Conservation (phyloP, 1,284 basidiomycete genomes). For the Puccinia novopanici region DNA sequence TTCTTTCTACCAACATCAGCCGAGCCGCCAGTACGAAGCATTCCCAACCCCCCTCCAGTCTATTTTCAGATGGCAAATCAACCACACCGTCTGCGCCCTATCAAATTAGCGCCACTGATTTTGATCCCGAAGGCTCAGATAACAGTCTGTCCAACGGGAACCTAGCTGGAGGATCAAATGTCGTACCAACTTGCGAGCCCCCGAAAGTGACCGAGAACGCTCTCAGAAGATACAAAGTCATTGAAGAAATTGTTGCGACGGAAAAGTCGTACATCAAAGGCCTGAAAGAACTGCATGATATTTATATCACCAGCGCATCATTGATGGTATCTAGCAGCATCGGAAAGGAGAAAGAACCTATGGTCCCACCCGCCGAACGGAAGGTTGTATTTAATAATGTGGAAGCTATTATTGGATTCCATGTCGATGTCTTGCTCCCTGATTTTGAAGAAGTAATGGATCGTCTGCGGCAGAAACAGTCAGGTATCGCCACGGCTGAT, state of each 20-base stretch:
- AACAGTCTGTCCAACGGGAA: neutral
- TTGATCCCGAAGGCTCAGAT: slow-evolving; percentile 24
- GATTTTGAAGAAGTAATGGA: slow-evolving; percentile 72
- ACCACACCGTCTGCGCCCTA: neutral
- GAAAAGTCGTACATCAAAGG: slow-evolving; percentile 94
- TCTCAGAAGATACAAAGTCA: slow-evolving; percentile 21
- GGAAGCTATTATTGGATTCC: slow-evolving; percentile 57
- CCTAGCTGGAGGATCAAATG: neutral
- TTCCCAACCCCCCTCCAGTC: neutral
- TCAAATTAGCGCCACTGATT: neutral
- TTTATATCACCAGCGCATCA: slow-evolving; percentile 87
- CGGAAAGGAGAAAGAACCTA: slow-evolving; percentile 69
- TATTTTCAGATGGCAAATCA: slow-evolving; percentile 2
- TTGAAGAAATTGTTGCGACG: slow-evolving; percentile 62
- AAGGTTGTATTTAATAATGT: slow-evolving; percentile 90
- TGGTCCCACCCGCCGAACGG: slow-evolving; percentile 80
- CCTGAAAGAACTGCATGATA: slow-evolving; percentile 84
- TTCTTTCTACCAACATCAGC: neutral
- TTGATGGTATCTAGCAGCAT: slow-evolving; percentile 67
- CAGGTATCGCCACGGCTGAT: slow-evolving; percentile 81
- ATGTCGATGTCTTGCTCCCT: slow-evolving; percentile 54
- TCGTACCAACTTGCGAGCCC: neutral
- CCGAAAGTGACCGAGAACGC: slow-evolving; percentile 41
- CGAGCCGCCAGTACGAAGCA: slow-evolving; percentile 36
- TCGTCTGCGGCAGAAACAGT: slow-evolving; percentile 86